Conservation (phyloP, 116 monocot species). For the Phalaenopsis hybrid region DNA sequence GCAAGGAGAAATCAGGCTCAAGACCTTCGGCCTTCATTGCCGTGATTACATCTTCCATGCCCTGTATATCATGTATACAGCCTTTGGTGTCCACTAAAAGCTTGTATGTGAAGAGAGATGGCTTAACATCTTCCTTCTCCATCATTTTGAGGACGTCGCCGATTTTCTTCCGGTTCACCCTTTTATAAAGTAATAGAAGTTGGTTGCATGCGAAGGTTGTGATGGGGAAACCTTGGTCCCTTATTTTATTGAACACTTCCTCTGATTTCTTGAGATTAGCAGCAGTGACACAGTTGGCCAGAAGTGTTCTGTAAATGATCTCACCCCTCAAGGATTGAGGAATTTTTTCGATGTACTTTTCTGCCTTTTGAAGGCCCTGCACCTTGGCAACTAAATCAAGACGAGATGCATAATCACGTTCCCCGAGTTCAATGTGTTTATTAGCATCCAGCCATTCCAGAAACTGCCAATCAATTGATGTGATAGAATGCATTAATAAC, state of each 20-base stretch:
- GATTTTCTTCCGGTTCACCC: constrained; percentile 56
- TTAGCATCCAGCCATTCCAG: constrained; percentile 63
- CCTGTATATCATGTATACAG: constrained; percentile 39
- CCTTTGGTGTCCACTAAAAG: constrained; percentile 75
- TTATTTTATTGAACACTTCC: constrained; percentile 69
- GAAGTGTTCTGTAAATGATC: constrained; percentile 52
- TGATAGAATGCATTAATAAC: background rate
- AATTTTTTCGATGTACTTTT: constrained; percentile 51
- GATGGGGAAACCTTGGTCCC: constrained; percentile 45
- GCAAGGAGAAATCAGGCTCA: constrained; percentile 22
- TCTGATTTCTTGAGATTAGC: constrained; percentile 56
- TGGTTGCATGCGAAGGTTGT: constrained; percentile 70
- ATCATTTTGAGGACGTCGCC: constrained; percentile 63
- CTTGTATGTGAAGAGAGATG: constrained; percentile 55
- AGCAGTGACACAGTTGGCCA: constrained; percentile 47
- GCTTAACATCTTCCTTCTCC: constrained; percentile 67
- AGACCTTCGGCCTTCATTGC: constrained; percentile 56
- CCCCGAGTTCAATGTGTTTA: constrained; percentile 38
- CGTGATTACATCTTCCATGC: constrained; percentile 61
- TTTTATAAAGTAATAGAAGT: constrained; percentile 68
- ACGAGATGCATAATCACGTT: constrained; percentile 59
- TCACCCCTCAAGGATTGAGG: constrained; percentile 58
- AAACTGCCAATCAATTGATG: constrained; percentile 38
- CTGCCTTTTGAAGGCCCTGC: constrained; percentile 42
- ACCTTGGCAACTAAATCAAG: constrained; percentile 68